Base-by-base conservation (phyloP, 768 basidiomycete genomes). In the Glaciozyma antarctica region DNA sequence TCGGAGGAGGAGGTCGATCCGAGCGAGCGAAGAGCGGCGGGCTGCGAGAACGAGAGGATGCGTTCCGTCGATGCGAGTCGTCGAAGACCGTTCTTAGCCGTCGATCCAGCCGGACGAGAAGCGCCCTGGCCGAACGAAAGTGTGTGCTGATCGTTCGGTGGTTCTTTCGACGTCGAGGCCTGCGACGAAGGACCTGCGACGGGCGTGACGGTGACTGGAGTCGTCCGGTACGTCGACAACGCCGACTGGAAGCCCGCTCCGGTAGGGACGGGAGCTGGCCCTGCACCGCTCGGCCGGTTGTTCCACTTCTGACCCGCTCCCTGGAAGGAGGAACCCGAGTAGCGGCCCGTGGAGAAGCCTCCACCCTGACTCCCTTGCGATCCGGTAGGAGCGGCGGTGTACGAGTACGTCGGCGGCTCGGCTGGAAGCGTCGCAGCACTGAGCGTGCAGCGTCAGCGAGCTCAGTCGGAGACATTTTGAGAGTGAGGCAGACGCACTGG, bases 401-500 rank as follows among this genome's bases (percentile, higher is more conserved):
- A 16, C 24, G 12, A n/a, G 38, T 38, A 57, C 16, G 55, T 43
- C 12, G 55, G 55, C 21, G 21, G 38, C 22, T 38, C 34, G 1
- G 34, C 22, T n/a, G 38, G 55, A 43, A 43, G 34, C 12, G 38
- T 13, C 22, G n/a, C 55, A 38, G 22, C 38, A 32, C 30, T 38
- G 32, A 16, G 12, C 7, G 9, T 5, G 2, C 21, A 6, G 8
- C 28, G 24, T 55, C 16, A 55, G 32, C 16, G 30, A 34, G n/a
- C 32, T 54, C 19, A 3, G n/a, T 28, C 21, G 3, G 19, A 1
- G 2, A 26, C 22, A 22, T 13, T 13, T 15, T 6, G 22, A n/a
- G n/a, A n/a, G n/a, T n/a, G 21, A 22, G 22, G n/a, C n/a, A 10
- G 32, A 78, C 84, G 66, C 68, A 86, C 85, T 82, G 81, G 65